A percentile compares a stretch with the other conserved stretches of the same genome.
phyloP scores from a whole-genome alignment of 1,284 basidiomycete species.

The Termitomyces sp. region DNA sequence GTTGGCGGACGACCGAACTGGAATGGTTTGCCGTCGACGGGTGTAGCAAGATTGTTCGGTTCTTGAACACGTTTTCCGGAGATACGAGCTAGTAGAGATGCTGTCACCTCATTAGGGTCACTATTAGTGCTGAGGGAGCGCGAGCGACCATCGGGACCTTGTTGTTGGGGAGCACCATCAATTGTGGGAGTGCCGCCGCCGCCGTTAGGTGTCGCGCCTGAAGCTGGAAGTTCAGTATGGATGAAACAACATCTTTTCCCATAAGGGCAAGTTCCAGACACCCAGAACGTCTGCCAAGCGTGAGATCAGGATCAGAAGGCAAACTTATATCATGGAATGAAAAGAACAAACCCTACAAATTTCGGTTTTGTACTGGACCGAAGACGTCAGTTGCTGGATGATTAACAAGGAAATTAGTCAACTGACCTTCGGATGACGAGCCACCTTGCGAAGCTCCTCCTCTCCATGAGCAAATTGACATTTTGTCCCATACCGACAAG shows the following conservation, averaged over 20 bases:
- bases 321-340: conserved; percentile 3
- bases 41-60: conserved; percentile 34
- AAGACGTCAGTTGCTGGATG: conserved; percentile 13
- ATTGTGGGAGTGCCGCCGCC: conserved; percentile 36
- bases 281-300: conserved; percentile 74
- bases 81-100: conserved; percentile 71
- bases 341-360: conserved; percentile 70
- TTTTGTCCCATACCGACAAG: conserved; percentile 82
- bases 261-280: conserved; percentile 85
- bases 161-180: conserved; percentile 47
- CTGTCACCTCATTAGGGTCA: conserved; percentile 66
- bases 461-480: conserved; percentile 91
- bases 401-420: neutral
- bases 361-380: conserved; percentile 80
- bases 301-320: conserved; percentile 13
- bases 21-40: conserved; percentile 42
- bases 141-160: conserved; percentile 51
- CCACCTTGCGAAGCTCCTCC: conserved; percentile 75
- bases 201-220: conserved; percentile 36
- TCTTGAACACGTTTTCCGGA: conserved; percentile 60
- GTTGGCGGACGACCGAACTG: conserved; percentile 58
- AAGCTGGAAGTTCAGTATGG: conserved; percentile 73
- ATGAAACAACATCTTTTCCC: conserved; percentile 89
- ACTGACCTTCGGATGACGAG: conserved; percentile 80
- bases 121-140: conserved; percentile 71